Percentiles rank a stretch among this genome's conserved stretches.
These are phyloP conservation scores for Podosphaera leucotricha DNA, from an alignment of 2,329 filamentous ascomycete species.

Conservation along the genomic window DNA sequence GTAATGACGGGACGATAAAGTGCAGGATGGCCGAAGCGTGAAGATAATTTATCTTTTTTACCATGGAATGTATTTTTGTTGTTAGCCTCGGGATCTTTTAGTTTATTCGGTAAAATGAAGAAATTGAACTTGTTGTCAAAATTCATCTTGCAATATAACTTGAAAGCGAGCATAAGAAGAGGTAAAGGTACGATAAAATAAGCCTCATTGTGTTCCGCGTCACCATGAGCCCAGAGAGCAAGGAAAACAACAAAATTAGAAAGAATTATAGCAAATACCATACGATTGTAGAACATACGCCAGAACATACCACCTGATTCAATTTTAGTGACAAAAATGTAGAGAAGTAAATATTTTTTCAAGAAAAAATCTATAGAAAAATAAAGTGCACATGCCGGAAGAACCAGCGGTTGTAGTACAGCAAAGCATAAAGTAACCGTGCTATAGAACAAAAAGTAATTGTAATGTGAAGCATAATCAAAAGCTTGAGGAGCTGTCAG, in stretches of 20 bases:
- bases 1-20: constrained; percentile 76
- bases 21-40: constrained; percentile 73
- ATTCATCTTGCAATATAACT: constrained; percentile 50
- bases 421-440: constrained; percentile 74
- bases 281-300: constrained; percentile 78
- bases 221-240: constrained; percentile 47
- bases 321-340: constrained; percentile 90
- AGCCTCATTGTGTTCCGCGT: constrained; percentile 34
- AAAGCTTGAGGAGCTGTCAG: constrained; percentile 80
- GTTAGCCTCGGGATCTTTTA: constrained; percentile 21
- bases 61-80: constrained; percentile 25
- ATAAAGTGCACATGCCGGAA: constrained; percentile 72
- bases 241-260: constrained; percentile 59
- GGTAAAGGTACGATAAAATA: constrained; percentile 50
- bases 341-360: constrained; percentile 87
- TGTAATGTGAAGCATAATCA: constrained; percentile 93
- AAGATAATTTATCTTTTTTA: constrained; percentile 45
- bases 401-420: constrained; percentile 63
- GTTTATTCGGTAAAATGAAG: constrained; percentile 42
- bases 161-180: constrained; percentile 61
- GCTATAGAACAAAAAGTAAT: constrained; percentile 87
- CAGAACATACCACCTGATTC: constrained; percentile 88
- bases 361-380: constrained; percentile 69
- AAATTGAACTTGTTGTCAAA: constrained; percentile 68
- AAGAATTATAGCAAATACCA: constrained; percentile 60